phyloP scores from a whole-genome alignment of 2,329 filamentous ascomycete genomes.

The Phoma sp. region DNA sequence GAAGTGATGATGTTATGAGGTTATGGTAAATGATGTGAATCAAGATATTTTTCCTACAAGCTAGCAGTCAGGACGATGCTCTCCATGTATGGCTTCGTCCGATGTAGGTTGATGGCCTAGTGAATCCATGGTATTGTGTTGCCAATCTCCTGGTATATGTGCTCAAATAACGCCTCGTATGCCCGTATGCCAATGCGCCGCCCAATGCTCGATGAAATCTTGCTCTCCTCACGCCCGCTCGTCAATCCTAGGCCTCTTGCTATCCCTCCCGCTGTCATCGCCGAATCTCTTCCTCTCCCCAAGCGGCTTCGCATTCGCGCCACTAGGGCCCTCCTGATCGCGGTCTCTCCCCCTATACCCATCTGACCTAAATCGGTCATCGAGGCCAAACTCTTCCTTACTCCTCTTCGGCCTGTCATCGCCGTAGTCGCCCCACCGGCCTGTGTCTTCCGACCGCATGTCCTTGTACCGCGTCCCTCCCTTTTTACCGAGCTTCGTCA shows the following conservation, averaged over 20 bases:
- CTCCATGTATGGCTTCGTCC: too few relatives aligned
- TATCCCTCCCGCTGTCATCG: constrained; percentile 49
- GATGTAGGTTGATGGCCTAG: too few relatives aligned
- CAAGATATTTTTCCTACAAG: background rate
- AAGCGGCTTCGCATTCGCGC: constrained; percentile 75
- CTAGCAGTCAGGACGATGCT: too few relatives aligned
- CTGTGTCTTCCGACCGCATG: constrained; percentile 88
- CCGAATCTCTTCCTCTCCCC: constrained; percentile 65
- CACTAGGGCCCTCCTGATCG: constrained; percentile 61
- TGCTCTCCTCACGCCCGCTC: constrained; percentile 11
- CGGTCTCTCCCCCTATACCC: constrained; percentile 50
- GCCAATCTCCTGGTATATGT: too few relatives aligned
- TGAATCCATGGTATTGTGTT: too few relatives aligned
- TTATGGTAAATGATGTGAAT: background rate
- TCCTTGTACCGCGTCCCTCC: constrained; percentile 90
- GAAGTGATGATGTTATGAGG: too few relatives aligned
- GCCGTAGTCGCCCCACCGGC: constrained; percentile 76
- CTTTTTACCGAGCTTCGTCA: constrained; percentile 92
- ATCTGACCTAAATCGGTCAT: constrained; percentile 75
- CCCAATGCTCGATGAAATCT: constrained; percentile 3
- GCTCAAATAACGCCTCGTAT: constrained; percentile 10
- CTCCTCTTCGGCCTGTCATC: constrained; percentile 54
- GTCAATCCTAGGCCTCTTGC: constrained; percentile 55
- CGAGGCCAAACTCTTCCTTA: constrained; percentile 56
- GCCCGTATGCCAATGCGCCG: constrained; percentile 19